These are phyloP conservation scores for Apiosordaria backusii DNA, from an alignment of 495 filamentous ascomycete species.

Conservation along the genomic window DNA sequence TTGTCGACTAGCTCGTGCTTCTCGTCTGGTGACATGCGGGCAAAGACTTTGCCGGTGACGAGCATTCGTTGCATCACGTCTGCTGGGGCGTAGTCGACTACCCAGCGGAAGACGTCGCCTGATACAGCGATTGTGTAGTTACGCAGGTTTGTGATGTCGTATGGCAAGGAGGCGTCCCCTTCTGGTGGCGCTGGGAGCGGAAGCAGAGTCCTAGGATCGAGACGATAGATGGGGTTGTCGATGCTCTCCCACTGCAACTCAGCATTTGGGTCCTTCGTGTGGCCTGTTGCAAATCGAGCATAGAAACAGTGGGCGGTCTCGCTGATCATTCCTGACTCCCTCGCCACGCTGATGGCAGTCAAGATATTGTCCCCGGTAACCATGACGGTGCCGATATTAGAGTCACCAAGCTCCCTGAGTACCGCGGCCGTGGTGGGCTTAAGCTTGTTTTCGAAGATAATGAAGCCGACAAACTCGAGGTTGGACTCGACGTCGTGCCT, in stretches of 20 bases:
- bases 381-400: constrained; percentile 90
- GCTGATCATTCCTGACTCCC: constrained; percentile 84
- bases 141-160: constrained; percentile 68
- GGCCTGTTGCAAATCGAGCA: constrained; percentile 79
- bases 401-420: constrained; percentile 76
- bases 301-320: constrained; percentile 83
- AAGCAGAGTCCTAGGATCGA: constrained; percentile 75
- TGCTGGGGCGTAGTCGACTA: constrained; percentile 81
- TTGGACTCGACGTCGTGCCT: constrained; percentile 76
- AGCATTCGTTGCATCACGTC: constrained; percentile 80
- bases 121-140: constrained; percentile 86
- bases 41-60: constrained; percentile 88
- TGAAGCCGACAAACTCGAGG: constrained; percentile 89
- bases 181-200: constrained; percentile 66
- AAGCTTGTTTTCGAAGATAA: constrained; percentile 97
- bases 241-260: constrained; percentile 86
- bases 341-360: constrained; percentile 93
- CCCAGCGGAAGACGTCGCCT: constrained; percentile 95
- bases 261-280: constrained; percentile 63
- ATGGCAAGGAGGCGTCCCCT: constrained; percentile 77
- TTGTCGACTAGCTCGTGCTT: constrained; percentile 98
- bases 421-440: constrained; percentile 77
- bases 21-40: constrained; percentile 98
- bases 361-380: constrained; percentile 98
- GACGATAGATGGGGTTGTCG: constrained; percentile 68